Percentiles rank a stretch among this genome's conserved stretches.
Conservation (phyloP, 2,329 filamentous ascomycete species). For the Ophiostoma populinum region DNA sequence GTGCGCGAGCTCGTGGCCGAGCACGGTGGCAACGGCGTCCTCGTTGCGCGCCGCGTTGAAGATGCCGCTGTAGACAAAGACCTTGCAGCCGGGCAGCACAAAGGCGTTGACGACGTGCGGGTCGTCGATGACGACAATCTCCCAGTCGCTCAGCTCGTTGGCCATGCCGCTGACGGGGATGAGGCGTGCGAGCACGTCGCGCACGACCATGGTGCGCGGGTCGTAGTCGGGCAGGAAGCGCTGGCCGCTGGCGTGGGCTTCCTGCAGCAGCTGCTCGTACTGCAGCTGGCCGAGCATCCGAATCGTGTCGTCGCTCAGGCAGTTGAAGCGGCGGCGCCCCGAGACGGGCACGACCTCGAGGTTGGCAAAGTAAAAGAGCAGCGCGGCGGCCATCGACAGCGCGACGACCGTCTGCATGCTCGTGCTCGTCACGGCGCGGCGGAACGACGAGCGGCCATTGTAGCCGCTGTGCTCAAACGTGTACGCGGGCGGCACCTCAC, state of each 20-base stretch:
- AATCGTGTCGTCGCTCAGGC: conserved; percentile 38
- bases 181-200: conserved; percentile 46
- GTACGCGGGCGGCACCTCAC: conserved; percentile 9
- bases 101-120: conserved; percentile 52
- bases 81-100: conserved; percentile 61
- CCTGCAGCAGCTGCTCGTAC: conserved; percentile 37
- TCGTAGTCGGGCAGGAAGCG: conserved; percentile 43
- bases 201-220: conserved; percentile 36
- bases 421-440: conserved; percentile 11
- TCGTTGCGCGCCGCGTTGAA: conserved; percentile 49
- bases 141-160: conserved; percentile 38
- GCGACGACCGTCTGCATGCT: conserved; percentile 24
- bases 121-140: conserved; percentile 59
- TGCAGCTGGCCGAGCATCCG: conserved; percentile 32
- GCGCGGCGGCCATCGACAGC: conserved; percentile 25
- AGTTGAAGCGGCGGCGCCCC: conserved; percentile 57
- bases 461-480: conserved; percentile 5
- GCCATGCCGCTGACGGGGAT: conserved; percentile 48
- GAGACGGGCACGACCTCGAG: conserved; percentile 58
- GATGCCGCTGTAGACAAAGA: conserved; percentile 64
- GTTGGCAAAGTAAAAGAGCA: conserved; percentile 48
- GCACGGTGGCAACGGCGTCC: conserved; percentile 53
- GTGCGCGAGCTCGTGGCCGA: conserved; percentile 69
- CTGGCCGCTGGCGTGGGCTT: conserved; percentile 32
- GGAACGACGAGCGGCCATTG: neutral